Evolutionary conservation across 2,329 filamentous ascomycete genomes (phyloP), one percentile per base, ranked within the genome.

Genomic region (Ceratocystis colombiana): DNA sequence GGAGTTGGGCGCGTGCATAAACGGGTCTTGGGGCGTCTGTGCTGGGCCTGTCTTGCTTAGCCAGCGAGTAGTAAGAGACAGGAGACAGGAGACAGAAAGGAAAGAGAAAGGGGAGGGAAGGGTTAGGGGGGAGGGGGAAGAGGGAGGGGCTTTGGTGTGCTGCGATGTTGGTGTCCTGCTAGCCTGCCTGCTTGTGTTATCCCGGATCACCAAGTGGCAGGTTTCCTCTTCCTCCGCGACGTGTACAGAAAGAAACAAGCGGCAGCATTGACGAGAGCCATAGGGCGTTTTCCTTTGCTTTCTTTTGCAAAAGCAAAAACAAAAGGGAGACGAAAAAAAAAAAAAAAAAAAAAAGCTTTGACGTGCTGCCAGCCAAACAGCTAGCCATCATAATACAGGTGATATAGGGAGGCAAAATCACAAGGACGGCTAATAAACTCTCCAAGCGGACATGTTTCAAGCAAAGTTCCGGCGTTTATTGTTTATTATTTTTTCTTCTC

Each of bases 381-480:
- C n/a, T 30, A 37, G 53, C 6, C 10, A 30, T 33, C 28, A 33
- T 59, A 59, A 8, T 17, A 7, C 25, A 3, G 15, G n/a, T 33
- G 53, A 20, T 59, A 59, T 59, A 59, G 28, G 28, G 53, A 33
- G 53, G 53, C 25, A 59, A 59, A 37, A 17, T 17, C 22, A 28
- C 53, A 30, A 30, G n/a, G 22, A 50, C 17, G 46, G 17, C 22
- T n/a, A 50, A n/a, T 22, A 50, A 22, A 22, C 46, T 22, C 6
- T 57, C 30, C 20, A 57, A 28, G 20, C 53, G 53, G 53, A 30
- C 53, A 57, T 57, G 53, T 57, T 57, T 57, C 53, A 57, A 28
- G 20, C 53, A 28, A 37, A 57, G 22, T 57, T 28, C 53, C 53
- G 53, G 53, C 28, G 53, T 28, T 15, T 57, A 17, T 28, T 12